Evolutionary conservation across 1,284 basidiomycete species (phyloP).

Genomic region (Trichosporon sp.): DNA sequence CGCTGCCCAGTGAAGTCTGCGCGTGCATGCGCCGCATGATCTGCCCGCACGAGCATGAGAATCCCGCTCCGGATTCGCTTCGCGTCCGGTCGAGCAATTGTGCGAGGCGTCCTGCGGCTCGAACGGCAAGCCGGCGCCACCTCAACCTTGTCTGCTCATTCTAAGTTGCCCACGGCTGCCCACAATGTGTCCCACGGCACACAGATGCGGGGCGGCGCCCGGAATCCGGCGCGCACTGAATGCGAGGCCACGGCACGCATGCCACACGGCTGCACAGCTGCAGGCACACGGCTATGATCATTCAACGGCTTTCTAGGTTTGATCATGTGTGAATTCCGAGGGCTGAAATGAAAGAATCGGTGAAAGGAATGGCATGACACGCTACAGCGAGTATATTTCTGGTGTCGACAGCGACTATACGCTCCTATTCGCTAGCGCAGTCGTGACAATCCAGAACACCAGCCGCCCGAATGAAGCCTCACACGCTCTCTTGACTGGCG

Average conservation of each 20-base stretch:
- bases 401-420: background rate
- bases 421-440: background rate
- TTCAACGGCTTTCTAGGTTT: conserved; percentile 2
- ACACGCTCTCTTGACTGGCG: background rate
- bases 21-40: background rate
- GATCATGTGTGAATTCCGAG: background rate
- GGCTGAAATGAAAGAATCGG: conserved; percentile 6
- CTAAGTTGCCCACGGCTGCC: background rate
- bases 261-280: no score
- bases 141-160: background rate
- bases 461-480: background rate
- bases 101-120: background rate
- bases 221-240: background rate
- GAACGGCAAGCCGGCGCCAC: conserved; percentile 2
- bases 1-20: background rate
- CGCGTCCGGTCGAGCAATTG: conserved; percentile 4
- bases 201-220: background rate
- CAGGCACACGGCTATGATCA: background rate
- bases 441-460: background rate
- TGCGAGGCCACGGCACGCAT: no score
- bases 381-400: background rate
- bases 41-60: conserved; percentile 1
- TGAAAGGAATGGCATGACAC: background rate
- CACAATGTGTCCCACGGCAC: background rate
- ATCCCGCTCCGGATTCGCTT: background rate